These are phyloP conservation scores for Yarrowia sp. DNA, from an alignment of 805 yeast species.

Conservation along the genomic window DNA sequence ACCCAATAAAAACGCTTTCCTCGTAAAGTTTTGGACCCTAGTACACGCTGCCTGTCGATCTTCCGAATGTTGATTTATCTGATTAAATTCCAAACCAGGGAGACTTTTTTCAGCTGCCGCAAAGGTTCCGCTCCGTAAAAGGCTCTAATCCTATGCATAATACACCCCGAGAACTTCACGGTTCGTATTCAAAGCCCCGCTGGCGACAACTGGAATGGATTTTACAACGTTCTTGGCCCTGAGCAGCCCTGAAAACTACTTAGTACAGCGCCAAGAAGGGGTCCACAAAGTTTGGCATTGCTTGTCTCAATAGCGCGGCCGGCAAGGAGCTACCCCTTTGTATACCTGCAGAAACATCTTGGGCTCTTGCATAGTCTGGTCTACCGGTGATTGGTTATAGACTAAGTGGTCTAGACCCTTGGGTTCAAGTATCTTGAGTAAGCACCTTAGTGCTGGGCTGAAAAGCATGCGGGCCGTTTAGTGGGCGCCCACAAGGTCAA, in stretches of 20 bases:
- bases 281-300: not conserved
- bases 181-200: no score
- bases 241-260: not conserved
- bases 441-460: no score
- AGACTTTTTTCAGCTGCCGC: not conserved
- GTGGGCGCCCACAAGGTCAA: not conserved
- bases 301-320: conserved; percentile 1
- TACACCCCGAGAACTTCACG: no score
- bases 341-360: not conserved
- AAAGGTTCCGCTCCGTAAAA: not conserved
- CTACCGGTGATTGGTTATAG: not conserved
- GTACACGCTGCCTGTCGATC: conserved; percentile 10
- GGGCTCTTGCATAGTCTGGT: not conserved
- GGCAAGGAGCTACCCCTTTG: not conserved
- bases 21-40: not conserved
- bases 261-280: conserved; percentile 8
- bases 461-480: no score
- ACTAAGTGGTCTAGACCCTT: not conserved
- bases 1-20: not conserved
- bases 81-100: not conserved
- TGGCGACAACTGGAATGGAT: no score
- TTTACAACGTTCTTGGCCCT: not conserved
- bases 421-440: not conserved
- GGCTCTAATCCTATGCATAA: not conserved
- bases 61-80: not conserved